Base-by-base conservation (phyloP, 2,329 filamentous ascomycete genomes). In the Colletotrichum melonis region DNA sequence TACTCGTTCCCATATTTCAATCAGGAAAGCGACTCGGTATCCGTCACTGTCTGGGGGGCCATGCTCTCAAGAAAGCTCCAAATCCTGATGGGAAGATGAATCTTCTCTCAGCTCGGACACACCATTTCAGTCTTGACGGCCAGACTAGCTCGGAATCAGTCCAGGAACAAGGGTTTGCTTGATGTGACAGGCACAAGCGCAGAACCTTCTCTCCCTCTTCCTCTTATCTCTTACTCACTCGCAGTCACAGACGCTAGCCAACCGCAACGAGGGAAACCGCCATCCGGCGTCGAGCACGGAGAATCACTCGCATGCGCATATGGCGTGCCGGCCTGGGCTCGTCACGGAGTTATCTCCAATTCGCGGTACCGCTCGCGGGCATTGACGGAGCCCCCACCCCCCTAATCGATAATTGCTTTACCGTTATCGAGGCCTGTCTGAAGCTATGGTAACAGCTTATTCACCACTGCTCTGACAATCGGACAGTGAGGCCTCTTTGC, bases 391-490 rank as follows among this genome's bases (percentile, higher is more conserved):
- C 42, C 19, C 42, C 42, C 42, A 49, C 42, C 42, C 19, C 42
- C 42, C 4, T 11, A 22, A 49, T 22, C 42, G 42, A 49, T 16
- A 46, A 32, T 52, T 28, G 26, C 62, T 35, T 49, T 28, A 49
- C 60, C 65, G 42, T 32, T 46, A 35, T 58, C 26, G 57, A 42
- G 58, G 52, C 59, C 42, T 30, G 38, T 59, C 14, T 64, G 55
- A 65, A 73, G 66, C 66, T 70, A 70, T 73, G 70, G 70, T 60
- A 73, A 65, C 42, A 65, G 32, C 70, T 70, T 70, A 60, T 65
- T 70, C 8, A 52, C n/a, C 59, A 70, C 46, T 63, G 63, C 66
- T 54, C 42, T 26, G 38, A 46, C 42, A 6, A 7, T 24, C n/a
- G n/a, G 9, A 59, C 5, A 28, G 42, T 9, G 42, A 63, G 60